A percentile compares a stretch with the other conserved stretches of the same genome.
These are phyloP conservation scores for Stylosanthes scabra DNA, from an alignment of 331 rosid genomes.

Conservation along the genomic window DNA sequence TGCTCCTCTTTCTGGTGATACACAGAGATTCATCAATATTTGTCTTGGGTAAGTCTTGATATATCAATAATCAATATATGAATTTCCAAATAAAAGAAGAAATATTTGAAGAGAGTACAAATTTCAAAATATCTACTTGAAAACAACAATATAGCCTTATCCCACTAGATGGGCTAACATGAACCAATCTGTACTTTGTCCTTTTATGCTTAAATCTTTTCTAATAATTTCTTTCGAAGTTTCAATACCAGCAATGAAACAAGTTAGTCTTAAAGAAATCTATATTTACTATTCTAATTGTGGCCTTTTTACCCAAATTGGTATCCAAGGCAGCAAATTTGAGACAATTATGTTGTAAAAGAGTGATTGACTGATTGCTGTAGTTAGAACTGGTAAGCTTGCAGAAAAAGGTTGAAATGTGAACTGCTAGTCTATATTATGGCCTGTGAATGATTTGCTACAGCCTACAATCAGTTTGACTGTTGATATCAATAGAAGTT, in stretches of 20 bases:
- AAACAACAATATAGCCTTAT: background rate
- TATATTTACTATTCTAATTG: background rate
- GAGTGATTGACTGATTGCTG: background rate
- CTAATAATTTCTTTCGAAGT: too few relatives aligned
- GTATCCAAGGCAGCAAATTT: background rate
- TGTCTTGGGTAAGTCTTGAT: constrained; percentile 77
- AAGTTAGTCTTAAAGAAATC: background rate
- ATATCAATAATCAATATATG: too few relatives aligned
- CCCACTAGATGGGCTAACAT: too few relatives aligned
- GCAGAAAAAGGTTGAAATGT: constrained; percentile 5
- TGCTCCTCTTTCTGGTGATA: constrained; percentile 90
- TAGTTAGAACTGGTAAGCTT: constrained; percentile 4
- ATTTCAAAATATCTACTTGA: background rate
- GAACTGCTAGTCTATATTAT: background rate
- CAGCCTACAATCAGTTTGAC: constrained; percentile 1
- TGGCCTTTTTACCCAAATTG: background rate
- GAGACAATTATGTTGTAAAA: background rate
- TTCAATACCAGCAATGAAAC: background rate
- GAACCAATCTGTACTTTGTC: too few relatives aligned
- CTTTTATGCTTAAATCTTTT: too few relatives aligned
- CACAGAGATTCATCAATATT: constrained; percentile 98
- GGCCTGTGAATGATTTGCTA: constrained; percentile 9
- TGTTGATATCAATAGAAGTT: constrained; percentile 19
- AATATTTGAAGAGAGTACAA: background rate
- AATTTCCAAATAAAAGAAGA: constrained; percentile 3